Conservation (phyloP, 495 filamentous ascomycete species). For the Durotheca rogersii region DNA sequence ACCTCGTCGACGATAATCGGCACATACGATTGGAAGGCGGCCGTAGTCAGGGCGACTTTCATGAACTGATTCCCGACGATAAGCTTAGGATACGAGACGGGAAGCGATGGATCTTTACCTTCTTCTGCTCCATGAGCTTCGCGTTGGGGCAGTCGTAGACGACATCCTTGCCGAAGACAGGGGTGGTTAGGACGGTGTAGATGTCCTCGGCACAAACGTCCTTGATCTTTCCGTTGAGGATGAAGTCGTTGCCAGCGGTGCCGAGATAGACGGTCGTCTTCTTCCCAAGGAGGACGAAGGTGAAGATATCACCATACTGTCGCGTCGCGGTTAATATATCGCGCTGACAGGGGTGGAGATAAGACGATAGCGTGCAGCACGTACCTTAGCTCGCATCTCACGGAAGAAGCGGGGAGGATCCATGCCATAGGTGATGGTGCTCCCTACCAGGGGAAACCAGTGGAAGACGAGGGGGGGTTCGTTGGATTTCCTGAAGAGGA, state of each 20-base stretch:
- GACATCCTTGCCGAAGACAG: constrained; percentile 82
- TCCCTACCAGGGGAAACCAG: constrained; percentile 78
- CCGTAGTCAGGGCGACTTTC: constrained; percentile 77
- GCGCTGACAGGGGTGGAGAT: constrained; percentile 1
- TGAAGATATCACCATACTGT: constrained; percentile 78
- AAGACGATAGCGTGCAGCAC: neutral
- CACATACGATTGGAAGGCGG: constrained; percentile 75
- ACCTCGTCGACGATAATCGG: constrained; percentile 78
- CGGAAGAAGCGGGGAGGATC: constrained; percentile 80
- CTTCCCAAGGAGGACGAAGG: constrained; percentile 73
- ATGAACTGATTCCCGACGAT: constrained; percentile 62
- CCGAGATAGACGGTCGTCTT: constrained; percentile 78
- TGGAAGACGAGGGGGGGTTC: constrained; percentile 83
- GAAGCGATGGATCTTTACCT: constrained; percentile 37
- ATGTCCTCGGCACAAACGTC: constrained; percentile 82
- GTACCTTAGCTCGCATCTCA: constrained; percentile 67
- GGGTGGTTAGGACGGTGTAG: constrained; percentile 78
- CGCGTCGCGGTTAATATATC: constrained; percentile 29
- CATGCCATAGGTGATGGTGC: constrained; percentile 78
- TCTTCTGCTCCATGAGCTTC: constrained; percentile 84
- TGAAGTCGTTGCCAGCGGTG: constrained; percentile 79
- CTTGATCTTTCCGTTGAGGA: constrained; percentile 79
- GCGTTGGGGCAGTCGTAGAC: constrained; percentile 87
- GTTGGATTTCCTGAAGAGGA: constrained; percentile 68
- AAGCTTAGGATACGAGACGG: neutral